A percentile compares a stretch with the other conserved stretches of the same genome.
Conservation (phyloP, 495 filamentous ascomycete genomes). For the Bacidia gigantensis region DNA sequence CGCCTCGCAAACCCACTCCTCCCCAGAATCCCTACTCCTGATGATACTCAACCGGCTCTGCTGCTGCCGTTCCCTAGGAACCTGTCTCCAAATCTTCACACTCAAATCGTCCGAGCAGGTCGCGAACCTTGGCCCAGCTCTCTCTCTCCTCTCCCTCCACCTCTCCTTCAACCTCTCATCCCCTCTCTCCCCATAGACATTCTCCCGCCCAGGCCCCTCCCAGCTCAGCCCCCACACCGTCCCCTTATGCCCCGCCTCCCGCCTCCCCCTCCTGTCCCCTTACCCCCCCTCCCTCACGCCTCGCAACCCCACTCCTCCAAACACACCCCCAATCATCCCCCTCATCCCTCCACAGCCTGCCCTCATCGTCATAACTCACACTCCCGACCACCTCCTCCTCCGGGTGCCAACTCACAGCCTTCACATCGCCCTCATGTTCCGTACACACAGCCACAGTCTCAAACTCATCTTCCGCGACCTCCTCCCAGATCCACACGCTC, state of each 20-base stretch:
- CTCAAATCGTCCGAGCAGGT: conserved; percentile 69
- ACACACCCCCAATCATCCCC: conserved; percentile 86
- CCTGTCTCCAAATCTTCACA: conserved; percentile 62
- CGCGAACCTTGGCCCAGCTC: conserved; percentile 50
- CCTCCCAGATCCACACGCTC: conserved; percentile 98
- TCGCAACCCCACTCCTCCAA: conserved; percentile 40
- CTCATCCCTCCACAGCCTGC: conserved; percentile 81
- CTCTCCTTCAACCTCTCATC: conserved; percentile 19
- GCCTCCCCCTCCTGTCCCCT: not conserved
- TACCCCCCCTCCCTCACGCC: conserved; percentile 13
- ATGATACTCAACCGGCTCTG: conserved; percentile 65
- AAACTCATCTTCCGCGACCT: conserved; percentile 78
- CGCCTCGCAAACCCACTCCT: conserved; percentile 66
- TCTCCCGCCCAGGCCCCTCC: conserved; percentile 34
- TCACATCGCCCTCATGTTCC: conserved; percentile 91
- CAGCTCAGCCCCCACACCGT: conserved; percentile 88
- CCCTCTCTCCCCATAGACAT: not conserved
- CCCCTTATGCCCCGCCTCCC: conserved; percentile 48
- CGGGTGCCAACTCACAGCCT: conserved; percentile 83
- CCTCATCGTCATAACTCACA: conserved; percentile 82
- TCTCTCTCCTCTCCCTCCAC: conserved; percentile 29
- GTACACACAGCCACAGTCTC: conserved; percentile 90
- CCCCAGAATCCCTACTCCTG: conserved; percentile 50
- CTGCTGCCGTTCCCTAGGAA: conserved; percentile 39
- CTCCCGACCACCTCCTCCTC: conserved; percentile 68